Base-by-base conservation (phyloP, 2,329 filamentous ascomycete genomes). In the Emericellopsis cladophorae region DNA sequence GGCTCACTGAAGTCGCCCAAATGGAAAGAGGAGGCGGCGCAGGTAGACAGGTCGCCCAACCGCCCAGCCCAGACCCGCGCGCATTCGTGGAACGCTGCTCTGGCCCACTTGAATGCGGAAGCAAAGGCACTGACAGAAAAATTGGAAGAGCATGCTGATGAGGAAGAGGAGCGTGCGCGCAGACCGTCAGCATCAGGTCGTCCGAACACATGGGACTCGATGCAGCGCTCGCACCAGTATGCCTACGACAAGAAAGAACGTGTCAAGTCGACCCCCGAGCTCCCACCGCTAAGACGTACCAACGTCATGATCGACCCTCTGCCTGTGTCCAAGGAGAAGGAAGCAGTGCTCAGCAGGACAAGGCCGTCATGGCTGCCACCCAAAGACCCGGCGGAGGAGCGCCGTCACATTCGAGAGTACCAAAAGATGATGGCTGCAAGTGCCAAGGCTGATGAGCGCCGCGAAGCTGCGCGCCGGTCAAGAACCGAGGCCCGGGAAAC, bases 381-480 rank as follows among this genome's bases (percentile, higher is more conserved):
- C 1, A 92, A 92, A 61, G 80, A 92, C 48, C 89, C 87, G 2
- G 84, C 84, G 41, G 92, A 98, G 59, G 92, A 98, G 64, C 84
- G 77, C 56, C 81, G 81, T 49, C 92, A 98, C 59, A 57, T 98
- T 48, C 88, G 76, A 53, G 79, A 92, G 56, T 92, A 89, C 55
- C 81, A 89, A 60, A 79, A 73, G 57, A 89, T 92, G 82, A 85
- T 90, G 81, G 70, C 68, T 0, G 66, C 65, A 36, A 79, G 76
- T 48, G 58, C 66, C 40, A 74, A 76, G 51, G 71, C 74, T 0
- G 77, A 81, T 26, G 71, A 73, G 43, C 72, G 72, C 51, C 74
- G 64, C 47, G 75, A 80, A 48, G 68, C 67, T 1, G 62, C 66
- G 14, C 66, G 67, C 41, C 62, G 60, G 53, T 70, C 59, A 48